Evolutionary conservation across 257 asterid genomes (phyloP).

Genomic region (Solanum chiquidenum): DNA sequence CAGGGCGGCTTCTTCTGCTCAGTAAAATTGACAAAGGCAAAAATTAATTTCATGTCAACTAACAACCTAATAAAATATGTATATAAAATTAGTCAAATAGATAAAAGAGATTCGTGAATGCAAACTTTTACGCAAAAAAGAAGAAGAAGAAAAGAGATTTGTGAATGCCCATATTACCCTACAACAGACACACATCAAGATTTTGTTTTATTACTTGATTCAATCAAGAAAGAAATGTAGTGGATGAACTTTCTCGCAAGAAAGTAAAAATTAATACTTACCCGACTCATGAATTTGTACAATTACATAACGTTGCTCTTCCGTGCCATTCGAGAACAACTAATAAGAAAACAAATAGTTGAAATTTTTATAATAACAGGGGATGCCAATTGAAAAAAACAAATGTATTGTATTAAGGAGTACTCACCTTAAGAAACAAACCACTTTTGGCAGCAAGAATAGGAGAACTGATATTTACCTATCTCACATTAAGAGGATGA

Average conservation of each 20-base stretch:
- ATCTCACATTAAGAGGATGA: constrained; percentile 25
- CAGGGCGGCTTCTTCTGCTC: constrained; percentile 82
- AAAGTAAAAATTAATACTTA: constrained; percentile 16
- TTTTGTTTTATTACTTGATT: not conserved
- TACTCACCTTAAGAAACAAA: constrained; percentile 47
- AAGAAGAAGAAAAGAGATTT: too few species aligned
- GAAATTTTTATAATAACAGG: not conserved
- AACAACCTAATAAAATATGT: too few species aligned
- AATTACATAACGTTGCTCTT: constrained; percentile 53
- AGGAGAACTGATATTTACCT: constrained; percentile 72
- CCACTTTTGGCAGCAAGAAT: constrained; percentile 86
- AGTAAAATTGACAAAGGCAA: not conserved
- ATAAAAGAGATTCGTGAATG: not conserved
- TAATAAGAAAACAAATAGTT: constrained; percentile 5
- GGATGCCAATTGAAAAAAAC: not conserved
- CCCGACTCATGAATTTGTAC: constrained; percentile 65
- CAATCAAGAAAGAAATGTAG: not conserved
- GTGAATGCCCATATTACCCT: not conserved
- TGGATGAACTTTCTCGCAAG: not conserved
- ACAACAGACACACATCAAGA: not conserved
- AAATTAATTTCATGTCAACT: not conserved
- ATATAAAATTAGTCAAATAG: not conserved
- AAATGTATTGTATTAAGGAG: too few species aligned
- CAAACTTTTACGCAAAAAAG: too few species aligned
- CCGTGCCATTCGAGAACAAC: constrained; percentile 74